Conservation (phyloP, 345 rosid species). For the Lumnitzera littorea region DNA sequence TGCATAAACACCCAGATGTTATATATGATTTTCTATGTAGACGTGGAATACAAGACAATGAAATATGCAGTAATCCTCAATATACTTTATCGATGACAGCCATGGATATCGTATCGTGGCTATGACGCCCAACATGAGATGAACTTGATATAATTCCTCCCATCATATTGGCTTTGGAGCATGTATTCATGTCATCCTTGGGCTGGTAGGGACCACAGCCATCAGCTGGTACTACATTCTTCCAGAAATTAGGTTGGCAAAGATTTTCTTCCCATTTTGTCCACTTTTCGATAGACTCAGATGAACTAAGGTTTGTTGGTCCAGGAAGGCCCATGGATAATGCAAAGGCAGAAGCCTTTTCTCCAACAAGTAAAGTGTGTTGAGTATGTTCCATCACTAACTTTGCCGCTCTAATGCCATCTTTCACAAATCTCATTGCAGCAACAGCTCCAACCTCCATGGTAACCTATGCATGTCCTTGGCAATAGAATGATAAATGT, state of each 20-base stretch:
- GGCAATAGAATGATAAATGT: conserved; percentile 18
- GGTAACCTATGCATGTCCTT: conserved; percentile 65
- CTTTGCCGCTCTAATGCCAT: conserved; percentile 84
- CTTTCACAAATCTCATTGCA: conserved; percentile 89
- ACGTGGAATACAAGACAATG: background rate
- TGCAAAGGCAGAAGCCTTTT: conserved; percentile 76
- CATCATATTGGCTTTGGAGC: conserved; percentile 19
- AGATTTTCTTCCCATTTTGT: conserved; percentile 53
- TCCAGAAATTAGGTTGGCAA: conserved; percentile 86
- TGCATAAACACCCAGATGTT: conserved; percentile 13
- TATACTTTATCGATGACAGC: conserved; percentile 79
- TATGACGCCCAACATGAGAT: conserved; percentile 59
- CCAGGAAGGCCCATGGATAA: conserved; percentile 94
- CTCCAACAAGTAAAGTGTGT: conserved; percentile 85
- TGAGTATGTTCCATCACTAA: conserved; percentile 73
- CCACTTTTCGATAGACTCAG: conserved; percentile 76
- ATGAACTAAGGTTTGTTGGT: conserved; percentile 74
- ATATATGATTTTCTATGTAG: background rate
- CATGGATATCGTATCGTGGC: conserved; percentile 92
- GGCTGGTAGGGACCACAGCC: conserved; percentile 81
- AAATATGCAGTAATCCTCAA: conserved; percentile 5
- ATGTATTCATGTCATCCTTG: conserved; percentile 13
- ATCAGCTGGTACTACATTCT: conserved; percentile 51
- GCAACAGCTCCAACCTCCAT: conserved; percentile 99
- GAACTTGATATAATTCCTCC: conserved; percentile 26